A percentile compares a stretch with the other conserved stretches of the same genome.
phyloP scores from a whole-genome alignment of 371 early-diverging fungal species.

The Thermomucor indicae-seudaticae region DNA sequence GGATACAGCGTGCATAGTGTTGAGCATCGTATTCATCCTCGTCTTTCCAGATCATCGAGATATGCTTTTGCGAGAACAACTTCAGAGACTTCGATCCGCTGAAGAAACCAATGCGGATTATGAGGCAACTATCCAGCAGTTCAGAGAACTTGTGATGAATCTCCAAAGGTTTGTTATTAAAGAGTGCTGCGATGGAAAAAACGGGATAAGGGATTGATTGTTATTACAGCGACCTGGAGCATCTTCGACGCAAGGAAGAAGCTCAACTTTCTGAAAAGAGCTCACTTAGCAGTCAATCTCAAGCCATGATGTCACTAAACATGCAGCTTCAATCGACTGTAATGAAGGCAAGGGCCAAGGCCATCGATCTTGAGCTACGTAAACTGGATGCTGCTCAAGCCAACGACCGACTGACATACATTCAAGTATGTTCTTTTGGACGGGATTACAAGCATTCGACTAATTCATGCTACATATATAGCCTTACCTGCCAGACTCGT shows the following conservation, averaged over 20 bases:
- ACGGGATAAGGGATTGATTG: no score
- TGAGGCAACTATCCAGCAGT: slow-evolving; percentile 80
- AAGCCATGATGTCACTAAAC: slow-evolving; percentile 83
- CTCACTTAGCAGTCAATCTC: slow-evolving; percentile 66
- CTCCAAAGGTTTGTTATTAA: slow-evolving; percentile 52
- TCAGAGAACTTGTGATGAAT: slow-evolving; percentile 77
- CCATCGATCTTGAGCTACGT: slow-evolving; percentile 86
- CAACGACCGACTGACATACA: slow-evolving; percentile 64
- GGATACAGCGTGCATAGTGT: neutral
- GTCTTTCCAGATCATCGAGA: slow-evolving; percentile 56
- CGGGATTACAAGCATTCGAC: neutral
- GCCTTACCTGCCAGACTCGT: slow-evolving; percentile 82
- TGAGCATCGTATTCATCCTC: neutral
- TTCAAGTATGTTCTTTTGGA: slow-evolving; percentile 20
- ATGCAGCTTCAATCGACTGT: slow-evolving; percentile 76
- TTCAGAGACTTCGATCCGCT: slow-evolving; percentile 53
- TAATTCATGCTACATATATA: slow-evolving; percentile 27
- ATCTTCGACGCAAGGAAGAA: slow-evolving; percentile 63
- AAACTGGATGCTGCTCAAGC: slow-evolving; percentile 85
- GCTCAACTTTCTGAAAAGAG: slow-evolving; percentile 46
- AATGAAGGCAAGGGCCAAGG: slow-evolving; percentile 83
- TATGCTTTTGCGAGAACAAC: slow-evolving; percentile 58
- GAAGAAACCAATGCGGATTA: slow-evolving; percentile 85
- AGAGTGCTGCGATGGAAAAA: neutral
- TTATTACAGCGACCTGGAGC: slow-evolving; percentile 55